A percentile compares a stretch with the other conserved stretches of the same genome.
Conservation (phyloP, 768 basidiomycete species). For the Boletus rubescentipes region DNA sequence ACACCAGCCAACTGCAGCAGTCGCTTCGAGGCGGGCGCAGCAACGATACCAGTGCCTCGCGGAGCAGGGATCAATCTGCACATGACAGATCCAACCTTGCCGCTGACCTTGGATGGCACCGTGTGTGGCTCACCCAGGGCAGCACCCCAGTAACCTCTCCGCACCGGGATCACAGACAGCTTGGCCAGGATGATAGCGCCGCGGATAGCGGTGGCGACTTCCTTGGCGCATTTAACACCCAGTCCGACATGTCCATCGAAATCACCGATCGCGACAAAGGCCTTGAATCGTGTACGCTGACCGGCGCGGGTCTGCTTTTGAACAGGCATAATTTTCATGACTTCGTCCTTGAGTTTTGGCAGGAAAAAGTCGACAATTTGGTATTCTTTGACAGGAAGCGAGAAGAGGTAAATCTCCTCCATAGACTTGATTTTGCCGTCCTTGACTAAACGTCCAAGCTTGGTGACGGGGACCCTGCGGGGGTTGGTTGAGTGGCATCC, state of each 20-base stretch:
- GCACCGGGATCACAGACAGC: conserved; percentile 95
- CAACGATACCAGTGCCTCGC: conserved; percentile 98
- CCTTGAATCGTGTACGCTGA: conserved; percentile 99
- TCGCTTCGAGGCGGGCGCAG: conserved; percentile 96
- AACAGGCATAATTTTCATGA: conserved; percentile 99
- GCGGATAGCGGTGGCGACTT: conserved; percentile 99
- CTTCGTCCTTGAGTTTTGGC: conserved; percentile 98
- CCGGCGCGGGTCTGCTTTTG: conserved; percentile 99
- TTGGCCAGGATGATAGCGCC: conserved; percentile 99
- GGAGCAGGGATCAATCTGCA: conserved; percentile 98
- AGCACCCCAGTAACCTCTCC: conserved; percentile 99
- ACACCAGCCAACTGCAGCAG: conserved; percentile 97
- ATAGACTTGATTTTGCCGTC: conserved; percentile 99
- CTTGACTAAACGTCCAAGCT: conserved; percentile 98
- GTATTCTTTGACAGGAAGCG: conserved; percentile 98
- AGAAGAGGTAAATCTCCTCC: conserved; percentile 99
- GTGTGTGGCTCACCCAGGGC: conserved; percentile 99
- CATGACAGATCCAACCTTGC: conserved; percentile 99
- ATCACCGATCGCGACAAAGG: conserved; percentile 99
- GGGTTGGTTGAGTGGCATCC: conserved; percentile 7
- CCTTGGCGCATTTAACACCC: conserved; percentile 99
- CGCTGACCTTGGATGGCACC: conserved; percentile 96
- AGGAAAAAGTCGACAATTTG: conserved; percentile 99
- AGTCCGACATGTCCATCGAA: conserved; percentile 98
- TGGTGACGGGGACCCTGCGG: conserved; percentile 92